A percentile compares a stretch with the other conserved stretches of the same genome.
phyloP scores from a whole-genome alignment of 306 rosid species.

The Carpinus fangiana region DNA sequence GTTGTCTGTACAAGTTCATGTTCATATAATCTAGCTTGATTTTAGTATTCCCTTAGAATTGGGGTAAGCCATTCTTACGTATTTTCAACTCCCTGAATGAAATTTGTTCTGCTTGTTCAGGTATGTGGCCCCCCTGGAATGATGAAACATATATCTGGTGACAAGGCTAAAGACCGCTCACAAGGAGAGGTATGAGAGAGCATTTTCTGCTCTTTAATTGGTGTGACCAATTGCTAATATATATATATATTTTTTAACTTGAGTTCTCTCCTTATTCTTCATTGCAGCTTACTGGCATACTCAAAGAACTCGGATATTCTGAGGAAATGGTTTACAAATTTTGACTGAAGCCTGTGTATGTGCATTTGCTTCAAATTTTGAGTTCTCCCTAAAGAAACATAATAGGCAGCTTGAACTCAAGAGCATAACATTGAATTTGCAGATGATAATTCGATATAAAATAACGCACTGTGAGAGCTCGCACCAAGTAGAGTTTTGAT shows the following conservation, averaged over 20 bases:
- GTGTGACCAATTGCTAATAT: background rate
- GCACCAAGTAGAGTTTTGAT: background rate
- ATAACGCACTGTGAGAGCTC: background rate
- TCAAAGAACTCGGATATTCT: conserved; percentile 81
- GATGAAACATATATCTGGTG: conserved; percentile 91
- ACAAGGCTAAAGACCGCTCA: conserved; percentile 76
- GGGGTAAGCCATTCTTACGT: conserved; percentile 2
- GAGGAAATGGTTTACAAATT: conserved; percentile 98
- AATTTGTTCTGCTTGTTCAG: conserved; percentile 42
- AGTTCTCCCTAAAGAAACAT: conserved; percentile 29
- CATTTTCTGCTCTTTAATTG: background rate
- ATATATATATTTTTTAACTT: background rate
- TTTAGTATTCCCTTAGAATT: no score
- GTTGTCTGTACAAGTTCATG: conserved; percentile 4
- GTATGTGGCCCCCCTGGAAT: conserved; percentile 98
- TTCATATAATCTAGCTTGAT: no score
- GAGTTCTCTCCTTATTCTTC: conserved; percentile 10
- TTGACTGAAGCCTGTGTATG: conserved; percentile 38
- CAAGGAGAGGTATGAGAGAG: conserved; percentile 84
- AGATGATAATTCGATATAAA: conserved; percentile 20
- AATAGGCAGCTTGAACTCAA: conserved; percentile 11
- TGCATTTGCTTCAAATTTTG: conserved; percentile 10
- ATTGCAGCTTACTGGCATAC: conserved; percentile 78
- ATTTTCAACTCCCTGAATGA: conserved; percentile 9
- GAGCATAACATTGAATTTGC: conserved; percentile 28